Base-by-base conservation (phyloP, 176 grass and related monocot species). In the Musa schizocarpa region DNA sequence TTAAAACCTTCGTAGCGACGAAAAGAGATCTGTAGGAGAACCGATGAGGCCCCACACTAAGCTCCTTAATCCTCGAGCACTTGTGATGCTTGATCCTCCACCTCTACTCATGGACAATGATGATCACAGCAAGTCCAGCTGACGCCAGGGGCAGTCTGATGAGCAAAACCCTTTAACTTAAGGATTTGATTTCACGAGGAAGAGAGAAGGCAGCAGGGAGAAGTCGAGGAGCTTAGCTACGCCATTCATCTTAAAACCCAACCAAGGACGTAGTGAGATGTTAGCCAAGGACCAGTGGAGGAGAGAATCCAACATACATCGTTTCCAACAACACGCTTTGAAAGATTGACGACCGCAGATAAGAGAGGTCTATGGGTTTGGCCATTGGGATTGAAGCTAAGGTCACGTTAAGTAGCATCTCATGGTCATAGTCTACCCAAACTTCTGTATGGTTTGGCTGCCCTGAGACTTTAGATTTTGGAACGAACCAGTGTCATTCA, bases 221-320 rank as follows among this genome's bases (percentile, higher is more conserved):
- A 12, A 34, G 1, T 77, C 63, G 22, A 85, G 69, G 69, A 0
- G 14, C 11, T 73, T 27, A 1, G 83, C 78, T 9, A 25, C 14
- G 1, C 58, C 49, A 7, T 72, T 64, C 43, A 76, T 56, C 19
- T 21, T 19, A 3, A 85, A 80, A 57, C 83, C 83, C 83, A 85
- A 2, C 78, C 83, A 5, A 85, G 65, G 7, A 85, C 23, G 0
- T 57, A 80, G 16, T 85, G 83, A 20, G 11, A 13, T 13, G 64
- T 52, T 7, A 9, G 11, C 2, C 58, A 13, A 10, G 9, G 2
- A 26, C 54, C 72, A 13, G 24, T 71, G 48, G 83, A 55, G 1
- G 78, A 53, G 78, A 77, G 57, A 81, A 85, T 1, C 83, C 83
- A 26, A 77, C 13, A 3, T 57, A 81, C 52, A 77, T 65, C 0